Conservation (phyloP, 75 land plant genomes). For the Cryptomeria japonica region DNA sequence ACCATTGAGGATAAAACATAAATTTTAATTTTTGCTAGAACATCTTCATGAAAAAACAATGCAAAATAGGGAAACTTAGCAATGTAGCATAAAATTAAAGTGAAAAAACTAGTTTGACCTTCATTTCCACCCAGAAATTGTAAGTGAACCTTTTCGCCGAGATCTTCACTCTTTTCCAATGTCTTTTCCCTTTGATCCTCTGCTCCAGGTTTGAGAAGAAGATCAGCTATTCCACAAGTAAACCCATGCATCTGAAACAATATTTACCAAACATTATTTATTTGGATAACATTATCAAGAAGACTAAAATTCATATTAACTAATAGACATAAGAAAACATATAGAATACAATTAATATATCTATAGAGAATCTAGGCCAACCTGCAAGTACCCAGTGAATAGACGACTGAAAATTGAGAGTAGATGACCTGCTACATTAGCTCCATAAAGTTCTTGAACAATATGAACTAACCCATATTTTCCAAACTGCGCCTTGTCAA, state of each 20-base stretch:
- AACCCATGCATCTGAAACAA: slow-evolving; percentile 86
- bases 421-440: slow-evolving; percentile 75
- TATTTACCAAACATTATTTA: not conserved
- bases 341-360: not conserved
- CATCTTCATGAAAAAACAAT: too few relatives aligned
- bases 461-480: slow-evolving; percentile 89
- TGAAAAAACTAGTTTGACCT: slow-evolving; percentile 22
- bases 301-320: not conserved
- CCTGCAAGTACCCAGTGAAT: slow-evolving; percentile 89
- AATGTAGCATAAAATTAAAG: not conserved
- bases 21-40: too few relatives aligned
- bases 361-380: slow-evolving; percentile 12
- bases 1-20: too few relatives aligned
- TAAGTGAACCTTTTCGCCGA: slow-evolving; percentile 64
- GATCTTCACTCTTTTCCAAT: slow-evolving; percentile 43
- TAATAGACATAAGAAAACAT: not conserved
- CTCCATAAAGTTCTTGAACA: slow-evolving; percentile 93
- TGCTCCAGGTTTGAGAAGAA: slow-evolving; percentile 53
- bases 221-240: slow-evolving; percentile 95
- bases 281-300: not conserved
- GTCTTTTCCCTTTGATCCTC: slow-evolving; percentile 50
- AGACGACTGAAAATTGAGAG: slow-evolving; percentile 86
- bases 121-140: slow-evolving; percentile 42
- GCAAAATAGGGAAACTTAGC: not conserved
- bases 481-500: slow-evolving; percentile 98